Conservation (phyloP, 1,284 basidiomycete species). For the Grifola frondosa region DNA sequence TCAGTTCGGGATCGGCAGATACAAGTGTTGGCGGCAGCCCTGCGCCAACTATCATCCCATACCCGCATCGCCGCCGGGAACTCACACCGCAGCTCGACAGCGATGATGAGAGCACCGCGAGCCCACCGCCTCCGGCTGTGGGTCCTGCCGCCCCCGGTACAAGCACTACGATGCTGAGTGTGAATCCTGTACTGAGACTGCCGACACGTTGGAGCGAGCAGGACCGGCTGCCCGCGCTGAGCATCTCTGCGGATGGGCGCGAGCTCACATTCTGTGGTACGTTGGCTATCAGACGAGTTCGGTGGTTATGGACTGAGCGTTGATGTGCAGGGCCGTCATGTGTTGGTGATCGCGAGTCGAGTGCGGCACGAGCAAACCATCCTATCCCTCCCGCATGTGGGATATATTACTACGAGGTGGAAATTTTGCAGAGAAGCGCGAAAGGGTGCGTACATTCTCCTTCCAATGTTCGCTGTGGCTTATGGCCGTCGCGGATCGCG, state of each 20-base stretch:
- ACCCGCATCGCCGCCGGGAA: constrained; percentile 32
- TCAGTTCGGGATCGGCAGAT: constrained; percentile 7
- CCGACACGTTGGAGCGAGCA: constrained; percentile 80
- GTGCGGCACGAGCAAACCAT: constrained; percentile 71
- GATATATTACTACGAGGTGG: constrained; percentile 89
- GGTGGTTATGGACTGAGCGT: neutral
- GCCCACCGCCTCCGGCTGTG: constrained; percentile 35
- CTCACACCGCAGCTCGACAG: constrained; percentile 46
- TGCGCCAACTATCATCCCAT: constrained; percentile 23
- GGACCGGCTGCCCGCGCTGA: constrained; percentile 57
- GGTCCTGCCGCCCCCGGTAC: constrained; percentile 28
- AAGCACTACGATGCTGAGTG: constrained; percentile 22
- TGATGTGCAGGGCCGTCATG: constrained; percentile 45
- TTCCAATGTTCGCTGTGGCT: constrained; percentile 11
- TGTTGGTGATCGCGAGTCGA: constrained; percentile 76
- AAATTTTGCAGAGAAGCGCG: constrained; percentile 74
- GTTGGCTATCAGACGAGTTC: constrained; percentile 15
- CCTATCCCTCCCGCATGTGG: constrained; percentile 82
- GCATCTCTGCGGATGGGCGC: constrained; percentile 65
- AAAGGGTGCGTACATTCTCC: constrained; percentile 58
- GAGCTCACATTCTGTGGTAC: constrained; percentile 68
- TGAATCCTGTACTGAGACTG: constrained; percentile 51
- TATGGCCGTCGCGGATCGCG: constrained; percentile 1
- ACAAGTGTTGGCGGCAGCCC: constrained; percentile 11
- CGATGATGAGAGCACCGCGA: constrained; percentile 60